Conservation (phyloP, 352 stramenopile genomes). For the Pseudoperonospora humuli region DNA sequence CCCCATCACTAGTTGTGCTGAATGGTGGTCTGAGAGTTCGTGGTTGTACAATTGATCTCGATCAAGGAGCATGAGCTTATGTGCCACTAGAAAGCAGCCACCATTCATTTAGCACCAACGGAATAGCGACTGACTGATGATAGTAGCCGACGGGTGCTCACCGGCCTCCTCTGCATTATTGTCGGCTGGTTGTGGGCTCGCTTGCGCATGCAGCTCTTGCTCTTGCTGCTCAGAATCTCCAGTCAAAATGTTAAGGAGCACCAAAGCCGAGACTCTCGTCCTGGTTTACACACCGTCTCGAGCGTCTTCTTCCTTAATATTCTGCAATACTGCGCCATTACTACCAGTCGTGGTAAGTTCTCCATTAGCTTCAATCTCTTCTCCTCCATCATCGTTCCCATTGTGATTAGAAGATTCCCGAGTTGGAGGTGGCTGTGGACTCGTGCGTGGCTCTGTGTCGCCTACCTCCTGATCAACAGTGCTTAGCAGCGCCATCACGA, state of each 20-base stretch:
- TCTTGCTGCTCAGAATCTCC: conserved; percentile 23
- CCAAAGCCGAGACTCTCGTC: too few relatives aligned
- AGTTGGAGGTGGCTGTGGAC: conserved; percentile 3
- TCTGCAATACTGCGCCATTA: conserved; percentile 16
- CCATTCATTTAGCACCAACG: conserved; percentile 5
- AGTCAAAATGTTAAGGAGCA: neutral
- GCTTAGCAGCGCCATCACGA: conserved; percentile 48
- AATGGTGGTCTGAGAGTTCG: conserved; percentile 35
- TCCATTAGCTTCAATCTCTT: conserved; percentile 2
- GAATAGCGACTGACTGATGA: neutral
- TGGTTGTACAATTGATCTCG: conserved; percentile 5
- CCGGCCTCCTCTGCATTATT: conserved; percentile 14
- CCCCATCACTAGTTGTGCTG: conserved; percentile 46
- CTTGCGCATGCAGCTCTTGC: conserved; percentile 7
- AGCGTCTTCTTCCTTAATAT: conserved; percentile 14
- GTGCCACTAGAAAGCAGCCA: conserved; percentile 11
- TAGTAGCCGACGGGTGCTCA: conserved; percentile 3
- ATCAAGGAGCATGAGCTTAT: conserved; percentile 25
- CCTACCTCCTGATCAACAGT: conserved; percentile 18
- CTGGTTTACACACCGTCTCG: conserved; percentile 13
- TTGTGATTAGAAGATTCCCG: conserved; percentile 5
- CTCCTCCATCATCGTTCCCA: conserved; percentile 1
- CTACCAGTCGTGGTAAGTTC: neutral
- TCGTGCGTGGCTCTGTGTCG: conserved; percentile 1
- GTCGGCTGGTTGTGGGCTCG: conserved; percentile 14